These are phyloP conservation scores for Curvularia sp. DNA, from an alignment of 2,329 filamentous ascomycete genomes.

Conservation along the genomic window DNA sequence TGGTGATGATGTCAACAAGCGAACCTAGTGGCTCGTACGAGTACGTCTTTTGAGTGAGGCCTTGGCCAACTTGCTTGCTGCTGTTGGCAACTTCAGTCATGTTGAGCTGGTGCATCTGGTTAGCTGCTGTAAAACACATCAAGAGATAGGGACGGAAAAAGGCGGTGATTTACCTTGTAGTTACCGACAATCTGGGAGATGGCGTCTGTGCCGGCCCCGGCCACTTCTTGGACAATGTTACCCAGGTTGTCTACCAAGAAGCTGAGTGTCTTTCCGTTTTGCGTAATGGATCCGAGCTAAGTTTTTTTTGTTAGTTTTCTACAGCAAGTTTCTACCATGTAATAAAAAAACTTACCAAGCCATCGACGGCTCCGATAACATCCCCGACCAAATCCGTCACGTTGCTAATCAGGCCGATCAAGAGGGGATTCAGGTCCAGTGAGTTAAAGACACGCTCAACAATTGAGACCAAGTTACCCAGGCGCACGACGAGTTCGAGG, in stretches of 20 bases:
- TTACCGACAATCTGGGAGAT: slow-evolving; percentile 65
- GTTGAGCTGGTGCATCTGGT: slow-evolving; percentile 49
- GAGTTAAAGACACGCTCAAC: slow-evolving; percentile 67
- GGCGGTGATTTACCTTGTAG: slow-evolving; percentile 49
- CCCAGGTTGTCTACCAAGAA: slow-evolving; percentile 68
- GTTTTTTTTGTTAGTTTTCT: neutral
- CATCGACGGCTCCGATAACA: slow-evolving; percentile 65
- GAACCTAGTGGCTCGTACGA: slow-evolving; percentile 59
- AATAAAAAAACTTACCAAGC: slow-evolving; percentile 52
- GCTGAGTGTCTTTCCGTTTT: slow-evolving; percentile 62
- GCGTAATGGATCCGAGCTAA: slow-evolving; percentile 63
- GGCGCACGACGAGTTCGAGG: slow-evolving; percentile 65
- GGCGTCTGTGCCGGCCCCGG: slow-evolving; percentile 54
- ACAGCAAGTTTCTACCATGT: too few relatives aligned
- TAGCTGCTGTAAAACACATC: neutral
- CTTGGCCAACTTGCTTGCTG: slow-evolving; percentile 48
- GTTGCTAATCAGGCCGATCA: slow-evolving; percentile 64
- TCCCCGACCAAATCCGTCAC: slow-evolving; percentile 61
- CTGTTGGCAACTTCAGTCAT: slow-evolving; percentile 62
- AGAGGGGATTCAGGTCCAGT: slow-evolving; percentile 67
- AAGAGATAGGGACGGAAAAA: neutral
- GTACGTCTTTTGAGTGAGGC: slow-evolving; percentile 61
- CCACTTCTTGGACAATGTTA: slow-evolving; percentile 68
- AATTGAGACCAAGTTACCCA: slow-evolving; percentile 67
- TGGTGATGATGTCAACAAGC: slow-evolving; percentile 64